These are phyloP conservation scores for Pachyrhizus erosus DNA, from an alignment of 306 rosid species.

Conservation along the genomic window DNA sequence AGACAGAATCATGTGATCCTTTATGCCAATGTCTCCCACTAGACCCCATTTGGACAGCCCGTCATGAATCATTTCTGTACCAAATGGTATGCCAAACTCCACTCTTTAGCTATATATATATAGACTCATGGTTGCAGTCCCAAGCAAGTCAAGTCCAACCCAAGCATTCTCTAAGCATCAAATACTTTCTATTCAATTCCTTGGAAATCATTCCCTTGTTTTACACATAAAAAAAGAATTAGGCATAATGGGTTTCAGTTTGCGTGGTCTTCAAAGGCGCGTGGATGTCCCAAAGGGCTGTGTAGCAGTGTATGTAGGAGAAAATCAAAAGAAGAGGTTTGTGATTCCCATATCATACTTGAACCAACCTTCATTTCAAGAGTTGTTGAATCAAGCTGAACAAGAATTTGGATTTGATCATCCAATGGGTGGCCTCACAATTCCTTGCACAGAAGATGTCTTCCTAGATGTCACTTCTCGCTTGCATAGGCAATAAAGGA, in stretches of 20 bases:
- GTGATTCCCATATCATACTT: constrained; percentile 23
- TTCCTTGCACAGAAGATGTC: constrained; percentile 15
- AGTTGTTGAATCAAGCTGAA: constrained; percentile 11
- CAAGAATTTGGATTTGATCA: constrained; percentile 26
- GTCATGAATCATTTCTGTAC: constrained; percentile 17
- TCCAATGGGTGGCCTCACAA: constrained; percentile 25
- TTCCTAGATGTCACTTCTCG: constrained; percentile 10
- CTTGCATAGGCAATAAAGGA: constrained; percentile 4
- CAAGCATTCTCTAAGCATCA: neutral
- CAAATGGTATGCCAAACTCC: neutral
- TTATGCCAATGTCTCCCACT: constrained; percentile 20
- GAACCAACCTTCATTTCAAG: constrained; percentile 9
- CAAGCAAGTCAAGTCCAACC: constrained; percentile 11
- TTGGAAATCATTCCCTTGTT: neutral
- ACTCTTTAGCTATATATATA: constrained; percentile 12
- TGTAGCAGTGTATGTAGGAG: constrained; percentile 27
- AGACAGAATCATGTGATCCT: neutral
- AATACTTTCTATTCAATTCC: neutral
- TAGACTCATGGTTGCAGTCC: neutral
- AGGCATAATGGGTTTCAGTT: constrained; percentile 36
- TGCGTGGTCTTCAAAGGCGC: constrained; percentile 12
- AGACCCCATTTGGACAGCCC: constrained; percentile 21
- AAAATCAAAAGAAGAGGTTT: constrained; percentile 7
- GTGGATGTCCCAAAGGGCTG: constrained; percentile 29
- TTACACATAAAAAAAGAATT: constrained; percentile 24